Base-by-base conservation (phyloP, 2,329 filamentous ascomycete genomes). In the Xylaria multiplex region DNA sequence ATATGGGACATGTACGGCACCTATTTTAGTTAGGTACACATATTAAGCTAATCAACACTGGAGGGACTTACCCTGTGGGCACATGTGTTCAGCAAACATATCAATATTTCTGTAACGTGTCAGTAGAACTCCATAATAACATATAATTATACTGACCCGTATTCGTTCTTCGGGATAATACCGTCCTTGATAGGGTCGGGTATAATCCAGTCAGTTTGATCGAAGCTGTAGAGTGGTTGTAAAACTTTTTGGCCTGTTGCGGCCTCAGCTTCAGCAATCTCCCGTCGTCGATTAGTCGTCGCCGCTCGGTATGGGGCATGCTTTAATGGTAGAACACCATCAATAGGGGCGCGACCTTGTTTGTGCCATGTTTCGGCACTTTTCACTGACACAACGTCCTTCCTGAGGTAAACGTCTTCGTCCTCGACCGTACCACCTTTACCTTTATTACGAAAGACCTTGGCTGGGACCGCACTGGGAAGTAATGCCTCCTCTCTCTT, bases 361-460 rank as follows among this genome's bases (percentile, higher is more conserved):
- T 97, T 97, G 77, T 98, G 96, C 96, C 96, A 99, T 1, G 93
- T 97, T 77, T 99, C 96, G 1, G 92, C 91, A 32, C 93, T 96
- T 78, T 97, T 94, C 77, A 96, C 97, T 45, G 86, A 84, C 2
- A 94, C 88, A 0, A 98, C 88, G 70, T 98, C 94, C 59, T 87
- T 86, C 40, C 95, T 89, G 0, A 85, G 85, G 75, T 89, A 98
- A 0, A 98, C 93, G 0, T 92, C 89, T 76, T 97, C 93, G 65
- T 92, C 87, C 50, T 90, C 91, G 2, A 86, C 80, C 53, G 90
- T 91, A 50, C 88, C 88, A 14, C 90, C 91, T 78, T 95, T 97
- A 9, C 87, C 90, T 53, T 89, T 90, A 66, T 88, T 88, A 4
- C 84, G 88, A 78, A 98, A 97, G 11, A 86, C 85, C 70, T 91